Evolutionary conservation across 78 protist genomes (phyloP).

Genomic region (Dictyostelium brefeldianum): DNA sequence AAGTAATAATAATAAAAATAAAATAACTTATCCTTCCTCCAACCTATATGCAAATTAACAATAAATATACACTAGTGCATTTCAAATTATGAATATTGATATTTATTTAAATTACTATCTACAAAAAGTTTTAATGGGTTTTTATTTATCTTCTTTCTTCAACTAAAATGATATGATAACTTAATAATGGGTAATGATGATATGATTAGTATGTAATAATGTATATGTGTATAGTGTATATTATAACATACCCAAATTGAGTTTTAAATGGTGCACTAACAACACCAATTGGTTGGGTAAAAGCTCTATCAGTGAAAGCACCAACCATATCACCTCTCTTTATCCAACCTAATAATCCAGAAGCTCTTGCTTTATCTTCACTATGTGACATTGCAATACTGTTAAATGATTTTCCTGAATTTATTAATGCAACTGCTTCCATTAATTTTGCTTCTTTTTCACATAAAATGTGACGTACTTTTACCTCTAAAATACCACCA

Average conservation of each 20-base stretch:
- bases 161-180: too few species aligned
- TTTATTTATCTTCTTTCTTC: too few species aligned
- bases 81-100: not conserved
- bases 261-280: slow-evolving; percentile 49
- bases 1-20: too few species aligned
- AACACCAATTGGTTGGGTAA: slow-evolving; percentile 57
- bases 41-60: too few species aligned
- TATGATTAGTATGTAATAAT: too few species aligned
- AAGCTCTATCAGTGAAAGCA: slow-evolving; percentile 55
- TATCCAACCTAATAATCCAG: slow-evolving; percentile 40
- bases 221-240: not conserved
- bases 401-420: slow-evolving; percentile 18
- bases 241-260: slow-evolving; percentile 57
- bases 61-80: too few species aligned
- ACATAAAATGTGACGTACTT: slow-evolving; percentile 63
- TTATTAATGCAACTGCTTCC: slow-evolving; percentile 20
- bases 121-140: too few species aligned
- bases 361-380: slow-evolving; percentile 55
- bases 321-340: slow-evolving; percentile 29
- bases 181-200: too few species aligned
- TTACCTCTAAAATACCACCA: not conserved
- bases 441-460: slow-evolving; percentile 55
- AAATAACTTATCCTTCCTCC: too few species aligned
- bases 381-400: not conserved
- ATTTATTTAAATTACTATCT: too few species aligned